These are phyloP conservation scores for Pichia cabralensis DNA, from an alignment of 805 yeast species.

Conservation along the genomic window DNA sequence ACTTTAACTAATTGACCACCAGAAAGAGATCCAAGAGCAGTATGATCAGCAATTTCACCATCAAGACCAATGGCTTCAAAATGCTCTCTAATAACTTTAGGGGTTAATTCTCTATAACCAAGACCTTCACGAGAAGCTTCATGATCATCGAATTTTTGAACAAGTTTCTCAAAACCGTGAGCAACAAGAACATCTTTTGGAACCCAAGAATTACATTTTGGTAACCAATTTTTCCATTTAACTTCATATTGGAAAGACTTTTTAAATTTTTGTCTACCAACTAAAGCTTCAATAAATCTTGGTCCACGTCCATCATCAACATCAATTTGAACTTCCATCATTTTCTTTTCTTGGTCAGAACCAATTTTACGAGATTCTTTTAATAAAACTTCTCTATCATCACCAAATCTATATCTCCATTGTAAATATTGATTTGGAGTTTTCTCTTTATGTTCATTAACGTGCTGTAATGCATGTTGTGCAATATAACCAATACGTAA, in stretches of 20 bases:
- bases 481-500: conserved; percentile 98
- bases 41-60: conserved; percentile 97
- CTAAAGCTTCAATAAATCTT: conserved; percentile 85
- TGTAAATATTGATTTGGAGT: conserved; percentile 96
- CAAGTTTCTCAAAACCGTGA: conserved; percentile 81
- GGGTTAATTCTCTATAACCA: conserved; percentile 90
- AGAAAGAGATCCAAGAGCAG: conserved; percentile 91
- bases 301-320: conserved; percentile 77
- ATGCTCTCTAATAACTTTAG: conserved; percentile 89
- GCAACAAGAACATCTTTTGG: conserved; percentile 72
- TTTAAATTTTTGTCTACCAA: conserved; percentile 94
- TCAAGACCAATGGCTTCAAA: conserved; percentile 96
- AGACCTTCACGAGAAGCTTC: conserved; percentile 99
- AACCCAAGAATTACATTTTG: conserved; percentile 90
- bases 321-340: conserved; percentile 71
- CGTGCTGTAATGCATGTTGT: conserved; percentile 96
- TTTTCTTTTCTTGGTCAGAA: conserved; percentile 57
- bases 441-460: conserved; percentile 93
- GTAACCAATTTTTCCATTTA: conserved; percentile 88
- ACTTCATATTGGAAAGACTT: conserved; percentile 94
- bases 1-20: conserved; percentile 98
- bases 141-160: conserved; percentile 96
- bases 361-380: conserved; percentile 88
- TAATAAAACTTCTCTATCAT: conserved; percentile 90
- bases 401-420: conserved; percentile 98